Base-by-base conservation (phyloP, 495 filamentous ascomycete genomes). In the Daldinia vernicosa region DNA sequence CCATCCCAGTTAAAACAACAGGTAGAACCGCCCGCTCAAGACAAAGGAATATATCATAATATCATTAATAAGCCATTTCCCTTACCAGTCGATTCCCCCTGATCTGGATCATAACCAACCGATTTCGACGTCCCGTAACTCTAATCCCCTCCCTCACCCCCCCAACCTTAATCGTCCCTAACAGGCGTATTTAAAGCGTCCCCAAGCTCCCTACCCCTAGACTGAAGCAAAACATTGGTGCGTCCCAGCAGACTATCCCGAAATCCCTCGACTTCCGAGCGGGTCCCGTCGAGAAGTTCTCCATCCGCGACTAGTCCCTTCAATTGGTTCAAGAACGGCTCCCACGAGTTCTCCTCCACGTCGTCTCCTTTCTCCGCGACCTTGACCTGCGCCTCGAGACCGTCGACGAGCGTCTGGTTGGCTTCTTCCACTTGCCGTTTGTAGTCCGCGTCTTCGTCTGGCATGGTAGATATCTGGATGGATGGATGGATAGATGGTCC, bases 291-390 rank as follows among this genome's bases (percentile, higher is more conserved):
- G 4, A 62, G 39, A 15, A 68, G 58, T 6, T 68, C 66, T 12
- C 40, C 66, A 26, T 62, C 52, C 1, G 27, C 58, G 1, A 67
- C 47, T 0, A 67, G 19, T 22, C 56, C 65, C 26, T 39, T 32
- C 28, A 67, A 22, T 14, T 67, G 65, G 19, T 57, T 68, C 40
- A 63, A 19, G 40, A 68, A 68, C 22, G 66, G 52, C 15, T 62
- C 14, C 66, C 58, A 63, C 27, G 51, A 68, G 40, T 51, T 39
- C 45, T 63, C 58, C 33, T 55, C 56, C 5, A 67, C 19, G 26
- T 68, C 58, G 0, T 63, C 58, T 35, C 66, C 58, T 19, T 17
- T 62, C 1, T 32, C 40, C 0, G 66, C 58, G 0, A 68, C 66
- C 22, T 62, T 56, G 8, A 56, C 28, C 27, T 68, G 59, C 30